Evolutionary conservation across 371 early-diverging fungal genomes (phyloP).

Genomic region (Mucor piriformis): DNA sequence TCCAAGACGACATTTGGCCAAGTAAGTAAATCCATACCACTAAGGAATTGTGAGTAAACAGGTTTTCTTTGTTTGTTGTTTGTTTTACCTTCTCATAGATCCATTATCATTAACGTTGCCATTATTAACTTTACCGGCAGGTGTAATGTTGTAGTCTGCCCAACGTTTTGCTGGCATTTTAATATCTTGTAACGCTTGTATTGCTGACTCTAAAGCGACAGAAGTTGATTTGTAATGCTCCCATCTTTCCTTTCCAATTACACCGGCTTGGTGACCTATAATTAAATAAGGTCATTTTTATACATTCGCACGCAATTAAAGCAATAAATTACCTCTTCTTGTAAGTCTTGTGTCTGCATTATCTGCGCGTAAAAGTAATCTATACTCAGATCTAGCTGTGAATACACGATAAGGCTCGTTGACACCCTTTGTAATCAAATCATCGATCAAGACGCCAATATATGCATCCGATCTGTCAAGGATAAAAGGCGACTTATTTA

Average conservation of each 20-base stretch:
- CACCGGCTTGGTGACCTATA: slow-evolving; percentile 57
- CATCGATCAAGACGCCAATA: slow-evolving; percentile 86
- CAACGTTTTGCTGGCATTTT: slow-evolving; percentile 56
- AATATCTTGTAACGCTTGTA: slow-evolving; percentile 42
- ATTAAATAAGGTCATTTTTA: not conserved
- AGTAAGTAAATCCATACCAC: slow-evolving; percentile 60
- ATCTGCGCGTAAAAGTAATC: slow-evolving; percentile 75
- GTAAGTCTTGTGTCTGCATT: slow-evolving; percentile 85
- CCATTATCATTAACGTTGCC: slow-evolving; percentile 52
- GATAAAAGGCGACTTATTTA: slow-evolving; percentile 59
- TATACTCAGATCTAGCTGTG: slow-evolving; percentile 85
- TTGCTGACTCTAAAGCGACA: slow-evolving; percentile 38
- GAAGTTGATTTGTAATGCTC: slow-evolving; percentile 38
- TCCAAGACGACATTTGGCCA: slow-evolving; percentile 51
- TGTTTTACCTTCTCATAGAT: slow-evolving; percentile 51
- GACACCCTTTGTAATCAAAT: slow-evolving; percentile 83
- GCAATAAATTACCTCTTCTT: slow-evolving; percentile 49
- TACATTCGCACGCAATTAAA: not conserved
- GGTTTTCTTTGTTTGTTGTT: not conserved
- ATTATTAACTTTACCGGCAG: not conserved
- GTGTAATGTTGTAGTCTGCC: slow-evolving; percentile 51
- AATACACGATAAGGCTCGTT: slow-evolving; percentile 88
- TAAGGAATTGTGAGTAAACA: slow-evolving; percentile 13
- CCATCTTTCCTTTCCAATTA: slow-evolving; percentile 55
- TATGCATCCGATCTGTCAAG: slow-evolving; percentile 83